Evolutionary conservation across 768 basidiomycete genomes (phyloP).

Genomic region (Rhodosporidiobolus sp.): DNA sequence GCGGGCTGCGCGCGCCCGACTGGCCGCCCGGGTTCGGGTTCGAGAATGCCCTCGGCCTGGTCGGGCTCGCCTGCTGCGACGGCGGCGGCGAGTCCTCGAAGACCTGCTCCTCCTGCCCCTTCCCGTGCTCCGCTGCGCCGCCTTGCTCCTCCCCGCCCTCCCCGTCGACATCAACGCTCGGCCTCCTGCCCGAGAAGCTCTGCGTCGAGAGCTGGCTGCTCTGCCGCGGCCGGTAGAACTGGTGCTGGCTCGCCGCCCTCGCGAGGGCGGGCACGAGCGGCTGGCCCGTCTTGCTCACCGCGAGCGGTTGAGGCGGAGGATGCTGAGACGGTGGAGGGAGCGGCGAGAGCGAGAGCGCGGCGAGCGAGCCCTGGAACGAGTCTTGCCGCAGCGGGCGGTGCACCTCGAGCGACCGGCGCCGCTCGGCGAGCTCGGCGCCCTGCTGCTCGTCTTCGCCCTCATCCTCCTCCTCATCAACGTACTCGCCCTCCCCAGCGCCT

Average conservation of each 20-base stretch:
- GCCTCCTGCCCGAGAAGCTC: constrained; percentile 4
- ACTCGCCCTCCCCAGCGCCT: background rate
- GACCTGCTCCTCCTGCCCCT: background rate
- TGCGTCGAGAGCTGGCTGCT: constrained; percentile 32
- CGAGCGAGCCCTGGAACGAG: background rate
- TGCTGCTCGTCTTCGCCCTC: constrained; percentile 7
- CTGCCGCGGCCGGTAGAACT: constrained; percentile 37
- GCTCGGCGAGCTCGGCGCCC: constrained; percentile 13
- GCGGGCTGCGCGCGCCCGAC: constrained; percentile 13
- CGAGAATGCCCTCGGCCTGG: constrained; percentile 13
- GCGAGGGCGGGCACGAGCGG: constrained; percentile 18
- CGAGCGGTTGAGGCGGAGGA: background rate
- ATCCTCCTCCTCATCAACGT: constrained; percentile 14
- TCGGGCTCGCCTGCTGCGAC: background rate
- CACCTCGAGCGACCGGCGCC: constrained; percentile 27
- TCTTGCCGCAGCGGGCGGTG: constrained; percentile 27
- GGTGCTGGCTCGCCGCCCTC: constrained; percentile 18
- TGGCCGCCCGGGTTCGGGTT: constrained; percentile 8
- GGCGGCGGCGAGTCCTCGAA: constrained; percentile 8
- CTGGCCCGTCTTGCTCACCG: background rate
- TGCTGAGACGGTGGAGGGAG: constrained; percentile 23
- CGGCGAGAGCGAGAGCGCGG: constrained; percentile 20
- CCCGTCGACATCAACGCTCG: constrained; percentile 17
- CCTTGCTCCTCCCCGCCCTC: background rate
- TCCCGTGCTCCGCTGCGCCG: background rate